Percentiles rank a stretch among this genome's conserved stretches.
phyloP scores from a whole-genome alignment of 768 basidiomycete species.

The Mycena capillaripes region DNA sequence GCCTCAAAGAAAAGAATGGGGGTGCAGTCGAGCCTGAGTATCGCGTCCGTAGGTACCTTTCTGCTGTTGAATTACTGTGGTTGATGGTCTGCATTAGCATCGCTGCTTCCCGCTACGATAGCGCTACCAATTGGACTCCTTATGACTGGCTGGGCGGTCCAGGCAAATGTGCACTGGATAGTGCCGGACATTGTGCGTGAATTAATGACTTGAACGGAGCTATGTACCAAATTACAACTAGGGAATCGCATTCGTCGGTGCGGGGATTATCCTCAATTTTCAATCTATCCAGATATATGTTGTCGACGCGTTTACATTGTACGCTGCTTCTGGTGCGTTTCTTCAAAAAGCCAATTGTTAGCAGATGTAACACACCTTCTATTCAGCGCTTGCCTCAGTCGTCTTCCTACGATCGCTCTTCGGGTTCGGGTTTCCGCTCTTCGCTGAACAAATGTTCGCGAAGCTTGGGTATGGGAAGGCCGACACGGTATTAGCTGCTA shows the following conservation, averaged over 20 bases:
- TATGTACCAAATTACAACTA: slow-evolving; percentile 35
- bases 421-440: slow-evolving; percentile 84
- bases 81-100: slow-evolving; percentile 51
- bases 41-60: slow-evolving; percentile 56
- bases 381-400: slow-evolving; percentile 69
- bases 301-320: slow-evolving; percentile 74
- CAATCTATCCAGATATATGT: slow-evolving; percentile 72
- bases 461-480: slow-evolving; percentile 80
- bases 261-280: slow-evolving; percentile 70
- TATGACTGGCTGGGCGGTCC: slow-evolving; percentile 78
- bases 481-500: slow-evolving; percentile 71
- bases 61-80: neutral
- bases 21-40: slow-evolving; percentile 66
- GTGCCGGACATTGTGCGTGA: slow-evolving; percentile 72
- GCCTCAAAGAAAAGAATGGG: slow-evolving; percentile 59
- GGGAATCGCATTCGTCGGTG: slow-evolving; percentile 72
- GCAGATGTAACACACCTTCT: neutral
- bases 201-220: neutral
- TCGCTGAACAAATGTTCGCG: slow-evolving; percentile 77
- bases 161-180: slow-evolving; percentile 75
- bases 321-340: slow-evolving; percentile 74
- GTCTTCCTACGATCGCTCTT: slow-evolving; percentile 73
- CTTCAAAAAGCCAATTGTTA: neutral
- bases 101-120: slow-evolving; percentile 71
- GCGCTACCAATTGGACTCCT: slow-evolving; percentile 77